Evolutionary conservation across 179 eudicot genomes (phyloP).

Genomic region (Spinacia oleracea): DNA sequence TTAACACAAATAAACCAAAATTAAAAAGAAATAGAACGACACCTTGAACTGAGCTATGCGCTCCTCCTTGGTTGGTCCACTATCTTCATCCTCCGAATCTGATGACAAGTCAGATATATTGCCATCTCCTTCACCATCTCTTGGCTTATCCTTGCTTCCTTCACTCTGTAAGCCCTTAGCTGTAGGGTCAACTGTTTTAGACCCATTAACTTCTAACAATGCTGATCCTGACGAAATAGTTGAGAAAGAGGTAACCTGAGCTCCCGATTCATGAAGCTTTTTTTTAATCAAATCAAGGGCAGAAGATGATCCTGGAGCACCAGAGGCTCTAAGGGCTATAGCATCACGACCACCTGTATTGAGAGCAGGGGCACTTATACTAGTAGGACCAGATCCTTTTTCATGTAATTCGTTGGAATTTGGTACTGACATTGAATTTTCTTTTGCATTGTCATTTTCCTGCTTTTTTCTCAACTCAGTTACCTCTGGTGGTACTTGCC

Average conservation of each 20-base stretch:
- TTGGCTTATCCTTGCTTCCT: slow-evolving; percentile 66
- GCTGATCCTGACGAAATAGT: slow-evolving; percentile 48
- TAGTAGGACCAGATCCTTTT: slow-evolving; percentile 56
- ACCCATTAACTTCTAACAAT: slow-evolving; percentile 60
- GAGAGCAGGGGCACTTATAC: slow-evolving; percentile 88
- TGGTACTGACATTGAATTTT: slow-evolving; percentile 48
- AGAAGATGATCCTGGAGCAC: slow-evolving; percentile 65
- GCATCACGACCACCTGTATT: slow-evolving; percentile 93
- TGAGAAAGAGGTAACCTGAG: slow-evolving; percentile 66
- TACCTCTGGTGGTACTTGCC: slow-evolving; percentile 91
- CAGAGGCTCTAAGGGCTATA: slow-evolving; percentile 54
- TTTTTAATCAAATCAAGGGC: slow-evolving; percentile 91
- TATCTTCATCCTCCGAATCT: slow-evolving; percentile 89
- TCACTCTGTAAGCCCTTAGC: slow-evolving; percentile 63
- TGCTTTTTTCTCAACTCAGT: slow-evolving; percentile 70
- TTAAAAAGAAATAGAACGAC: slow-evolving; percentile 10
- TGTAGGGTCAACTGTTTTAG: slow-evolving; percentile 58
- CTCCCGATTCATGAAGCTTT: slow-evolving; percentile 94
- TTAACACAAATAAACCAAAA: slow-evolving; percentile 7
- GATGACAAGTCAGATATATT: slow-evolving; percentile 83
- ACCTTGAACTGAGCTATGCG: slow-evolving; percentile 86
- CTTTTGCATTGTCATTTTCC: slow-evolving; percentile 58
- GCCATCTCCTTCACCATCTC: slow-evolving; percentile 61
- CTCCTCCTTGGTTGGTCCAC: slow-evolving; percentile 87
- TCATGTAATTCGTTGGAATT: slow-evolving; percentile 48